Conservation (phyloP, 768 basidiomycete genomes). For the Xerocomus brunneocitrinus region DNA sequence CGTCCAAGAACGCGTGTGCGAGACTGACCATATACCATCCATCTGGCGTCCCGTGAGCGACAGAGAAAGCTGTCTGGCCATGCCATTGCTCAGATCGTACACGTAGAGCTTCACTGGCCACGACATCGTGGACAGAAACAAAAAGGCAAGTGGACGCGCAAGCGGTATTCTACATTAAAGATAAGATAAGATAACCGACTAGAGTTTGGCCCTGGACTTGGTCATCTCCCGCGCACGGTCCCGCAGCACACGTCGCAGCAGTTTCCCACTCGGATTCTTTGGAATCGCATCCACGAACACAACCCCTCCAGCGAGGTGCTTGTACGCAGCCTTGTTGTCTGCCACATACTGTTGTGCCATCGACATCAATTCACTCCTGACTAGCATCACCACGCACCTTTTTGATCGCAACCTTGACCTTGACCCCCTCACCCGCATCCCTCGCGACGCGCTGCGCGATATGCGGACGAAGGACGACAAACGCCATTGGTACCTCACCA, state of each 20-base stretch:
- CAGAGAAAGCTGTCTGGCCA: constrained; percentile 72
- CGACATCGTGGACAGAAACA: constrained; percentile 10
- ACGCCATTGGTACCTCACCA: constrained; percentile 70
- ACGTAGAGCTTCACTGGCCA: constrained; percentile 73
- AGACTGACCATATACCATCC: constrained; percentile 82
- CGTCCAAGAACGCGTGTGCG: background rate
- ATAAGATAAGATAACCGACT: constrained; percentile 21
- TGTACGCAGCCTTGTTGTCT: constrained; percentile 52
- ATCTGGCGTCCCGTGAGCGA: constrained; percentile 86
- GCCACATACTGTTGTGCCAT: constrained; percentile 43
- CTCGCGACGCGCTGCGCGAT: constrained; percentile 34
- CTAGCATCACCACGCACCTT: constrained; percentile 35
- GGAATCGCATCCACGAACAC: constrained; percentile 53
- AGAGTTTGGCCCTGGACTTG: constrained; percentile 24
- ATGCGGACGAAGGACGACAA: constrained; percentile 48
- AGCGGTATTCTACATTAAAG: constrained; percentile 1
- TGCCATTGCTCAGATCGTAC: constrained; percentile 87
- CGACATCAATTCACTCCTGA: background rate
- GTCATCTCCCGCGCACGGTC: constrained; percentile 41
- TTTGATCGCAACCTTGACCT: constrained; percentile 43
- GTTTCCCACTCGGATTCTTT: constrained; percentile 60
- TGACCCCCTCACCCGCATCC: constrained; percentile 26
- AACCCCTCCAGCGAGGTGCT: constrained; percentile 50
- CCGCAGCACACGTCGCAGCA: constrained; percentile 48
- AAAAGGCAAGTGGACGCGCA: constrained; percentile 12